Evolutionary conservation across 1,284 basidiomycete genomes (phyloP).

Genomic region (Papiliotrema terrestris): DNA sequence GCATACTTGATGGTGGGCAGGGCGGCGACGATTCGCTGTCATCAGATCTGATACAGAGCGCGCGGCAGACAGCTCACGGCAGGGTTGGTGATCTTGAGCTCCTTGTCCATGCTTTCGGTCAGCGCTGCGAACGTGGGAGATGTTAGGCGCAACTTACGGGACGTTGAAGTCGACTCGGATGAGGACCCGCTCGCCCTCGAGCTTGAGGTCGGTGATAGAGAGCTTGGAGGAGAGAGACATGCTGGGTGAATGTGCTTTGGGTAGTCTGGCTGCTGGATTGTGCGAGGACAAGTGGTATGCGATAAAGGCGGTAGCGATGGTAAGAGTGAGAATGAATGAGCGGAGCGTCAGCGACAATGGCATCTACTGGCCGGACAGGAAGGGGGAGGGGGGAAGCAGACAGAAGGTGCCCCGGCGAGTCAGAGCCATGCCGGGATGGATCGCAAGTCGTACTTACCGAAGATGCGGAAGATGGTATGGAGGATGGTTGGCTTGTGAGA

Average conservation of each 20-base stretch:
- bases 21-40: constrained; percentile 89
- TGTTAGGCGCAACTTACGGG: constrained; percentile 51
- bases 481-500: too few species aligned
- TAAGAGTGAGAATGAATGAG: not conserved
- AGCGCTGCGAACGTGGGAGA: not conserved
- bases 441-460: too few species aligned
- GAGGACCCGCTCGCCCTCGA: constrained; percentile 80
- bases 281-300: not conserved
- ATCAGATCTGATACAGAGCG: not conserved
- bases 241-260: constrained; percentile 32
- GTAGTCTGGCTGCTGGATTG: not conserved
- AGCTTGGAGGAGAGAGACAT: constrained; percentile 97
- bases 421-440: not conserved
- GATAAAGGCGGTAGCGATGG: not conserved
- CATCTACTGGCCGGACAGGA: not conserved
- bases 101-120: constrained; percentile 49
- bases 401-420: not conserved
- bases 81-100: constrained; percentile 91
- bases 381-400: not conserved
- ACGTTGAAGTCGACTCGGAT: constrained; percentile 99
- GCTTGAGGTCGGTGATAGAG: constrained; percentile 84
- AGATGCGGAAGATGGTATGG: too few species aligned
- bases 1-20: constrained; percentile 95
- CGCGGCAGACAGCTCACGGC: constrained; percentile 59
- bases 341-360: not conserved